Evolutionary conservation across 352 stramenopile genomes (phyloP), one percentile per base, ranked within the genome.

Genomic region (Pythium utonaiense): DNA sequence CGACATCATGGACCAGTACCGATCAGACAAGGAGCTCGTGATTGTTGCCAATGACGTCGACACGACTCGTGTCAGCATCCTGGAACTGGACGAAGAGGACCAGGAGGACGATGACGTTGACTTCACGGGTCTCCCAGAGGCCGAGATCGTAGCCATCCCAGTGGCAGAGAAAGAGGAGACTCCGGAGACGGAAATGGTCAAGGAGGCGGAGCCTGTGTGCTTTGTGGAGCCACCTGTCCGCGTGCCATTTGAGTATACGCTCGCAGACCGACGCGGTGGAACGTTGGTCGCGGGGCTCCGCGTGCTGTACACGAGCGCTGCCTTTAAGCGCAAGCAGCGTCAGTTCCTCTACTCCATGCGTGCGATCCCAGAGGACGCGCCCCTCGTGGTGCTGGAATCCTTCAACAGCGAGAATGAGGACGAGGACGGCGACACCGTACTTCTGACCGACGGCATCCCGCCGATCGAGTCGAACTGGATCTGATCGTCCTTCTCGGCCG

Each of bases 301-400:
- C 21, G 69, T 89, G 47, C 51, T 86, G 0, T 89, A 84, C 56
- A 89, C 77, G n/a, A 77, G 74, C 45, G 67, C 68, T 12, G 77
- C 65, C 0, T 89, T 86, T 61, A 86, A 86, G 60, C 75, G 79
- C 19, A 73, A 76, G 50, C 63, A 66, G 44, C 66, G 77, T 49
- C 71, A 77, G 57, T 61, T 76, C 57, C 24, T 71, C 17, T 53
- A 65, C 16, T 67, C 75, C 14, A 70, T 87, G 24, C 67, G 74
- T 28, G 40, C 51, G 0, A 69, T 89, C 41, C 59, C 64, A 0
- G 77, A 86, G 57, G n/a, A 62, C 52, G 45, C 12, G 21, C 61
- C 54, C 30, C 48, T 56, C 21, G 36, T 64, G 5, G 49, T 57
- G 25, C 48, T 51, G 24, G 53, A 62, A 22, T 38, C 50, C 53